Evolutionary conservation across 139 green algal species (phyloP).

Genomic region (Coelastrella sp.): DNA sequence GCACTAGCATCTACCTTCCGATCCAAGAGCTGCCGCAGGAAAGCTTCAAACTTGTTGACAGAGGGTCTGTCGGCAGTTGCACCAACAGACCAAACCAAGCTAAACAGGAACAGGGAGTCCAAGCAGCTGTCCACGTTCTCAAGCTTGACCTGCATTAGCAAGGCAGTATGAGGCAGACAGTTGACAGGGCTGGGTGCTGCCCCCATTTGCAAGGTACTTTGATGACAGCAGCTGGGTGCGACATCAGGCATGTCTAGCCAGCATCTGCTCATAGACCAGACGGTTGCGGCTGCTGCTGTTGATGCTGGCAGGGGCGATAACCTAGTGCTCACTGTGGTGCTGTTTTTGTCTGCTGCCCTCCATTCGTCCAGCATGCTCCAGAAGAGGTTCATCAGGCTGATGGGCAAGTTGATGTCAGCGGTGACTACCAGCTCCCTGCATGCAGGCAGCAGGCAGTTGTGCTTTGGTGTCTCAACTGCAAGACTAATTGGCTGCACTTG

Average conservation of each 20-base stretch:
- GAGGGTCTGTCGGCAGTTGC: constrained; percentile 65
- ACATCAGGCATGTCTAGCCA: too few relatives aligned
- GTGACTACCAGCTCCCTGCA: constrained; percentile 76
- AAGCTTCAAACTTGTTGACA: constrained; percentile 37
- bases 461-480: too few relatives aligned
- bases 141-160: constrained; percentile 33
- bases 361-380: constrained; percentile 69
- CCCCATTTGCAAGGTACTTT: too few relatives aligned
- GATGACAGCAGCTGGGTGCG: too few relatives aligned
- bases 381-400: constrained; percentile 68
- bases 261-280: too few relatives aligned
- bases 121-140: constrained; percentile 52
- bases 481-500: too few relatives aligned
- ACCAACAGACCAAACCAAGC: constrained; percentile 80
- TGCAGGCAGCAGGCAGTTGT: constrained; percentile 50
- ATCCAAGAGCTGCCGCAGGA: constrained; percentile 69
- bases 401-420: constrained; percentile 73
- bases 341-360: constrained; percentile 56
- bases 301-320: too few relatives aligned
- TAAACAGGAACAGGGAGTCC: constrained; percentile 79
- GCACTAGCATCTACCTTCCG: constrained; percentile 63
- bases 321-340: neutral
- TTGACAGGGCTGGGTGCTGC: neutral
- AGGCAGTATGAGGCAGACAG: neutral
- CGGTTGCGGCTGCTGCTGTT: too few relatives aligned